phyloP scores from a whole-genome alignment of 108 stramenopile species.

The Seminavis robusta region DNA sequence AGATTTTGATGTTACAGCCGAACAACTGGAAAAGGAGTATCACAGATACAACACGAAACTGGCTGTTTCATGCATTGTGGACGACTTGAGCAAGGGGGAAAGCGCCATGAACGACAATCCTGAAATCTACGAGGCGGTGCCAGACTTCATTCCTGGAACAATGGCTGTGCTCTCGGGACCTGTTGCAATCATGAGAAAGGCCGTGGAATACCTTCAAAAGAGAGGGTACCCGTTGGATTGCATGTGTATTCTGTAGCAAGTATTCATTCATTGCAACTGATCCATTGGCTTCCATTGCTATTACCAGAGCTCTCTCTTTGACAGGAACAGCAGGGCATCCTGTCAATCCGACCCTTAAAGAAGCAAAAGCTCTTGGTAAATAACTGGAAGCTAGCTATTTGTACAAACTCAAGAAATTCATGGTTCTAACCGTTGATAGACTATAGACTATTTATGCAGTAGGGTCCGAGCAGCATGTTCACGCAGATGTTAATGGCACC shows the following conservation, averaged over 20 bases:
- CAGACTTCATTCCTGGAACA: conserved; percentile 65
- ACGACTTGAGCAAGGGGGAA: conserved; percentile 15
- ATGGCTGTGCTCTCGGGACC: conserved; percentile 75
- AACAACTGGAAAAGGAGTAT: conserved; percentile 63
- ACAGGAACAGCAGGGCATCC: too few species aligned
- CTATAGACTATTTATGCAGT: too few species aligned
- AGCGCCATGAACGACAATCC: conserved; percentile 46
- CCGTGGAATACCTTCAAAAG: conserved; percentile 41
- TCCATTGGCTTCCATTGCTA: too few species aligned
- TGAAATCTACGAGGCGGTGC: conserved; percentile 51
- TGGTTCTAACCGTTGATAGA: too few species aligned
- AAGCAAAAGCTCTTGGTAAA: too few species aligned
- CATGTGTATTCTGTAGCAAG: conserved; percentile 47
- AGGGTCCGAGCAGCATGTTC: too few species aligned
- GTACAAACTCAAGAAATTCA: too few species aligned
- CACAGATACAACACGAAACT: conserved; percentile 64
- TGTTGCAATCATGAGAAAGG: conserved; percentile 48
- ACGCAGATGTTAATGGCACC: too few species aligned
- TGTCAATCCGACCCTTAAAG: too few species aligned
- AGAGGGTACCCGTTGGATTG: conserved; percentile 70
- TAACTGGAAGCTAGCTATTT: too few species aligned
- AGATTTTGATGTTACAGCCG: conserved; percentile 64
- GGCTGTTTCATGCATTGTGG: conserved; percentile 65
- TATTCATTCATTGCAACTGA: too few species aligned
- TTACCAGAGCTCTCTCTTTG: too few species aligned